phyloP scores from a whole-genome alignment of 345 rosid species.

The Lagerstroemia speciosa region DNA sequence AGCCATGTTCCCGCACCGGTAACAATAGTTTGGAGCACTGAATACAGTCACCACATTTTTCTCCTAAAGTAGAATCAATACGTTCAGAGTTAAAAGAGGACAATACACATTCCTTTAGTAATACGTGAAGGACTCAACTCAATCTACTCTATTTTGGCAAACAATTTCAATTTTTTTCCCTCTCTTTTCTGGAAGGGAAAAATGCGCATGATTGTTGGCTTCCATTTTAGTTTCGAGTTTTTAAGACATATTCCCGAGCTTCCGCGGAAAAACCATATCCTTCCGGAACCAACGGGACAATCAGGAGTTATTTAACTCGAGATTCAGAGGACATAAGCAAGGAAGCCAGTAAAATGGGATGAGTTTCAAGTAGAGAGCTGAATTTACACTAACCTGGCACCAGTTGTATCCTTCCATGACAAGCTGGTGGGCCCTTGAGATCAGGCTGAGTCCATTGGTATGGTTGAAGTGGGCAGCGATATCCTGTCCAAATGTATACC shows the following conservation, averaged over 20 bases:
- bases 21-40: constrained; percentile 91
- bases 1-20: constrained; percentile 95
- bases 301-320: background rate
- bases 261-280: too few relatives aligned
- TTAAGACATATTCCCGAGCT: background rate
- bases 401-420: constrained; percentile 95
- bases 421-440: constrained; percentile 94
- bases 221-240: background rate
- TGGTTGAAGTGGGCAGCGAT: constrained; percentile 78
- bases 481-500: constrained; percentile 93
- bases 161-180: background rate
- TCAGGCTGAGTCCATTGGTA: constrained; percentile 76
- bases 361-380: background rate
- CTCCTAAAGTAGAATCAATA: constrained; percentile 29
- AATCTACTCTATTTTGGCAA: background rate
- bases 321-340: background rate
- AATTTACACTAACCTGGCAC: constrained; percentile 66
- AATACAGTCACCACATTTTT: constrained; percentile 92
- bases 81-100: background rate
- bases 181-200: too few relatives aligned
- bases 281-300: background rate
- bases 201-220: background rate
- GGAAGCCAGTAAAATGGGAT: background rate
- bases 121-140: background rate
- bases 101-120: background rate